Conservation (phyloP, 2,329 filamentous ascomycete genomes). For the Chaetomium olivaceum region DNA sequence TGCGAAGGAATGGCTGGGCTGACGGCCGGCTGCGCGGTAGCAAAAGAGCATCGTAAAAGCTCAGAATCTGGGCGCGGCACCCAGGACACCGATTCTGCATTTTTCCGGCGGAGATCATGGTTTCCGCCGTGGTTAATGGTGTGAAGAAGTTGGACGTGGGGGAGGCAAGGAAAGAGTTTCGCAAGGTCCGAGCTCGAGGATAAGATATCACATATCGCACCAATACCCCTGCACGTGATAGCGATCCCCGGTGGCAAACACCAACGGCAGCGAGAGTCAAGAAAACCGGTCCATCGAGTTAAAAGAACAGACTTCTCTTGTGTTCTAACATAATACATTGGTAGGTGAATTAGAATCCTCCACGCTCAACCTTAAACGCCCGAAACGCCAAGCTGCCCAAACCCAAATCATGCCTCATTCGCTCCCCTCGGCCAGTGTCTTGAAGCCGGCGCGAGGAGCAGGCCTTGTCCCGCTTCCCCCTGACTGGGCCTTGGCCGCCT, state of each 20-base stretch:
- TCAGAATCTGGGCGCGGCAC: conserved; percentile 42
- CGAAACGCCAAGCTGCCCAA: conserved; percentile 13
- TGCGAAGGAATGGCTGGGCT: conserved; percentile 24
- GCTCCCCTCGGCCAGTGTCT: conserved; percentile 53
- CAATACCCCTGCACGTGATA: conserved; percentile 21
- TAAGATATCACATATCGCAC: not conserved
- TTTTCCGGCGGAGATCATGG: conserved; percentile 44
- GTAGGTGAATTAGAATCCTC: not conserved
- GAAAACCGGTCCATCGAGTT: not conserved
- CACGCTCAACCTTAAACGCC: conserved; percentile 6
- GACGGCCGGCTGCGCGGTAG: conserved; percentile 27
- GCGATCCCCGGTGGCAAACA: conserved; percentile 5
- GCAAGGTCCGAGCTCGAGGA: conserved; percentile 19
- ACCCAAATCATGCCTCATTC: conserved; percentile 11
- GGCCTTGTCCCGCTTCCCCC: conserved; percentile 30
- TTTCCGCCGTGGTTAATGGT: conserved; percentile 21
- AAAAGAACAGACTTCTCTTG: not conserved
- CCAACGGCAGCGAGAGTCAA: not conserved
- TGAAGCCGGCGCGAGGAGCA: conserved; percentile 43
- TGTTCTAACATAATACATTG: not conserved
- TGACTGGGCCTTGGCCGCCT: conserved; percentile 26
- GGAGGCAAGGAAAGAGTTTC: conserved; percentile 19
- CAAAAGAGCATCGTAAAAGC: conserved; percentile 42
- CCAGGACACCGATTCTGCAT: conserved; percentile 42
- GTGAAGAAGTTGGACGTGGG: conserved; percentile 9